Evolutionary conservation across 2,329 filamentous ascomycete species (phyloP).

Genomic region (Pseudogymnoascus sp.): DNA sequence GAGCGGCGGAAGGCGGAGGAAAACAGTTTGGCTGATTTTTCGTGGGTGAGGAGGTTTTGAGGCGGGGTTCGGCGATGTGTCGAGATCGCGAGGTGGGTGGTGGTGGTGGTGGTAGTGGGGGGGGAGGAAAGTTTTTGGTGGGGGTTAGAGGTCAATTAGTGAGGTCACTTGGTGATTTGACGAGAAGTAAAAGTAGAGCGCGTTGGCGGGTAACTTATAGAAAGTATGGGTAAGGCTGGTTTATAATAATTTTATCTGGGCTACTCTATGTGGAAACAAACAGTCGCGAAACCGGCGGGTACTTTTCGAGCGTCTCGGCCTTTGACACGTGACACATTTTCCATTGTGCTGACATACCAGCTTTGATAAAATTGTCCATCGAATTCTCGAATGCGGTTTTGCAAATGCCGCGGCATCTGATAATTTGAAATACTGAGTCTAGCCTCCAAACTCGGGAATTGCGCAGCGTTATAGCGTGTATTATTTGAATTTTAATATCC

Average conservation of each 20-base stretch:
- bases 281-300: constrained; percentile 1
- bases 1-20: constrained; percentile 67
- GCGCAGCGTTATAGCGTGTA: not conserved
- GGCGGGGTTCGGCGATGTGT: constrained; percentile 5
- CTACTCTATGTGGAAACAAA: not conserved
- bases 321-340: not conserved
- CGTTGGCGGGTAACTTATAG: constrained; percentile 1
- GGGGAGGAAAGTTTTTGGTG: not conserved
- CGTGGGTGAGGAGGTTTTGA: not conserved
- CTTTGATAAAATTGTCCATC: not conserved
- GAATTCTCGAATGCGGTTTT: not conserved
- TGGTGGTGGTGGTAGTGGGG: not conserved
- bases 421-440: constrained; percentile 3
- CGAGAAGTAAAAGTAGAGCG: not conserved
- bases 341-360: constrained; percentile 2
- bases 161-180: not conserved
- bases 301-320: constrained; percentile 7
- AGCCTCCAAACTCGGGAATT: not conserved
- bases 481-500: not conserved
- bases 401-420: not conserved
- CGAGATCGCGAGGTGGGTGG: not conserved
- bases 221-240: constrained; percentile 6
- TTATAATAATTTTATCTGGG: not conserved
- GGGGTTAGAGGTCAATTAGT: not conserved
- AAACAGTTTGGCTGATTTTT: constrained; percentile 72